These are phyloP conservation scores for Penicillium sp. DNA, from an alignment of 2,329 filamentous ascomycete species.

Conservation along the genomic window DNA sequence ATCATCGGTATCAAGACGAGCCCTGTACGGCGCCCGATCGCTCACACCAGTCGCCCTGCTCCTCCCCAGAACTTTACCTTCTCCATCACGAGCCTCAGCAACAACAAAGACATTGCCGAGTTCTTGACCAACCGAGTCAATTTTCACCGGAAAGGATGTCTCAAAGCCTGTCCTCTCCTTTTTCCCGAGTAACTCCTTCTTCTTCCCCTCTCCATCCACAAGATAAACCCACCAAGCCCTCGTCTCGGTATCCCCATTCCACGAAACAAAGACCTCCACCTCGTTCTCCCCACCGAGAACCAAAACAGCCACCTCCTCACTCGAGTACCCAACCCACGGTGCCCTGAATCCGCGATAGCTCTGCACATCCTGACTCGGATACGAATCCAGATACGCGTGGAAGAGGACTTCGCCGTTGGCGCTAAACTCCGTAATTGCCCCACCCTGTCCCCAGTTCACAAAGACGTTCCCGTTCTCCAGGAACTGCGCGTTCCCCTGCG, in stretches of 20 bases:
- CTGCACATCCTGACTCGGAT: constrained; percentile 27
- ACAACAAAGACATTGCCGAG: constrained; percentile 33
- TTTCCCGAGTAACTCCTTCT: constrained; percentile 1
- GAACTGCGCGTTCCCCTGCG: constrained; percentile 35
- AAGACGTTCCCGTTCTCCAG: constrained; percentile 32
- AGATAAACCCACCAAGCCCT: constrained; percentile 41
- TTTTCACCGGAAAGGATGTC: constrained; percentile 28
- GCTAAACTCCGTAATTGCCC: constrained; percentile 26
- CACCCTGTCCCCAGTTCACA: constrained; percentile 37
- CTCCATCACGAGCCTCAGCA: constrained; percentile 41
- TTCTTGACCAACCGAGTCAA: constrained; percentile 31
- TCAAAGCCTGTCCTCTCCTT: constrained; percentile 28
- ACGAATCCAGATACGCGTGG: constrained; percentile 38
- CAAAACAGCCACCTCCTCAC: constrained; percentile 37
- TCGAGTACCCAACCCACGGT: constrained; percentile 42
- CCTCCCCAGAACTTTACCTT: constrained; percentile 29
- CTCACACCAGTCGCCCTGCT: neutral
- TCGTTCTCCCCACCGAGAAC: constrained; percentile 34
- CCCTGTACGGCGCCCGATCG: neutral
- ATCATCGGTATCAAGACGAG: neutral
- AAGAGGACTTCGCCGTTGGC: constrained; percentile 35
- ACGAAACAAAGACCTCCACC: constrained; percentile 55
- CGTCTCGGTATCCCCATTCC: constrained; percentile 57
- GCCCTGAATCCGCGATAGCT: constrained; percentile 43
- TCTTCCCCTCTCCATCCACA: neutral